phyloP scores from a whole-genome alignment of 371 early-diverging fungal genomes.

The Rhizopus sp. region DNA sequence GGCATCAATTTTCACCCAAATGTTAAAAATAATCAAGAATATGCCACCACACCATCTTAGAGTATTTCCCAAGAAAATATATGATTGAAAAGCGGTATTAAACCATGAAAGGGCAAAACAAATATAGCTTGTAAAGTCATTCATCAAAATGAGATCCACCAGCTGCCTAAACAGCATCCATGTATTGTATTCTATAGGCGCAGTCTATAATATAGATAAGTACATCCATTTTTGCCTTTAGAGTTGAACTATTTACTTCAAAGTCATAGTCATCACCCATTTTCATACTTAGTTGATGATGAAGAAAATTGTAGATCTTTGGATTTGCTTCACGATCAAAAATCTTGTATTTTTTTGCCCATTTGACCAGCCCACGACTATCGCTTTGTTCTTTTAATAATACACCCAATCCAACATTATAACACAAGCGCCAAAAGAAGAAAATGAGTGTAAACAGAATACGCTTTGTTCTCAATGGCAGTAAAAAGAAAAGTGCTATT shows the following conservation, averaged over 20 bases:
- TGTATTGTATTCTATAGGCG: conserved; percentile 91
- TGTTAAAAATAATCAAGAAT: conserved; percentile 82
- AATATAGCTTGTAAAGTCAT: conserved; percentile 89
- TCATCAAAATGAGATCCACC: conserved; percentile 91
- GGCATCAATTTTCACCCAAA: conserved; percentile 97
- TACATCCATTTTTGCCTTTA: neutral
- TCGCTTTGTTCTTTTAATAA: conserved; percentile 83
- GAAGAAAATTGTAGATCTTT: conserved; percentile 65
- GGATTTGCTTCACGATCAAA: conserved; percentile 58
- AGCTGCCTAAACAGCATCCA: conserved; percentile 95
- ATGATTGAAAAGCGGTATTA: conserved; percentile 52
- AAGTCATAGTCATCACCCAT: conserved; percentile 88
- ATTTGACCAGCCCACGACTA: conserved; percentile 67
- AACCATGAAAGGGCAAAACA: conserved; percentile 80
- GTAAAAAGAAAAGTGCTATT: conserved; percentile 62
- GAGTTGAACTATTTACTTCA: conserved; percentile 45
- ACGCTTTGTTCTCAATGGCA: conserved; percentile 54
- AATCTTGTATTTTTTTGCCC: conserved; percentile 61
- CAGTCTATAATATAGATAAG: conserved; percentile 44
- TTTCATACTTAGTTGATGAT: conserved; percentile 73
- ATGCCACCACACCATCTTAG: conserved; percentile 79
- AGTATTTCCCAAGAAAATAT: conserved; percentile 56
- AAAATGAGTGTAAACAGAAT: conserved; percentile 71
- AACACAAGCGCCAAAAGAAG: conserved; percentile 84
- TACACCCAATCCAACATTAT: conserved; percentile 87